Conservation (phyloP, 331 rosid genomes). For the Malus hybrid region DNA sequence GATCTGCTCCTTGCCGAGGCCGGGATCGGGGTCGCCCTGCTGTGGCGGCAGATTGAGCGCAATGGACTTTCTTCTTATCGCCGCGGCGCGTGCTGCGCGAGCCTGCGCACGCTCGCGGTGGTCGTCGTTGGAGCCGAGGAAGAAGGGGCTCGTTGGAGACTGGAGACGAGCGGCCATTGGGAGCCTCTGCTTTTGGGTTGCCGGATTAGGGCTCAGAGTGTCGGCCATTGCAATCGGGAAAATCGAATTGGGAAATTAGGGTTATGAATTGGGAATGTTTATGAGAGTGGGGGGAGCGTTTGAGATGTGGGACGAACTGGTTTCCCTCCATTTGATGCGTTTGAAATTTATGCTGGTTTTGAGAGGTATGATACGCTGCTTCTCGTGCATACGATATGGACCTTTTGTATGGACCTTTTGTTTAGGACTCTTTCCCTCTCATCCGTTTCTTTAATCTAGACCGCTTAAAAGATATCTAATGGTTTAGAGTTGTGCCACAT, state of each 20-base stretch:
- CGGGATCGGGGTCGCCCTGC: conserved; percentile 20
- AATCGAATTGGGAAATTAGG: neutral
- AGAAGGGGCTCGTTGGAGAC: conserved; percentile 79
- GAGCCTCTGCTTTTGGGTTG: conserved; percentile 43
- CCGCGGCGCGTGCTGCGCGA: conserved; percentile 85
- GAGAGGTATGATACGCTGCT: neutral
- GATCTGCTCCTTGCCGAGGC: conserved; percentile 78
- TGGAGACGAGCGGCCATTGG: conserved; percentile 49
- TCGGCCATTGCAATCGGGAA: conserved; percentile 42
- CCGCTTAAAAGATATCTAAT: neutral
- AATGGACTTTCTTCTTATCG: conserved; percentile 57
- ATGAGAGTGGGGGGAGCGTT: too few relatives aligned
- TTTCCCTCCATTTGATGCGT: conserved; percentile 36
- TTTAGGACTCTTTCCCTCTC: neutral
- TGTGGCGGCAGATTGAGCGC: conserved; percentile 23
- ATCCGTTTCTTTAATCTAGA: too few relatives aligned
- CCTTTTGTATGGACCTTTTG: too few relatives aligned
- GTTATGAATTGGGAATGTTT: neutral
- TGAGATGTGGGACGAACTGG: neutral
- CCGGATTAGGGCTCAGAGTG: conserved; percentile 57
- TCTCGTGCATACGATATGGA: neutral
- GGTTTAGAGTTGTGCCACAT: too few relatives aligned
- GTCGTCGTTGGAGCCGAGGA: conserved; percentile 83
- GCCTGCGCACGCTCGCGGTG: conserved; percentile 87
- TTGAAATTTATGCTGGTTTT: neutral